Conservation (phyloP, 768 basidiomycete genomes). For the Suillus hirtellus region DNA sequence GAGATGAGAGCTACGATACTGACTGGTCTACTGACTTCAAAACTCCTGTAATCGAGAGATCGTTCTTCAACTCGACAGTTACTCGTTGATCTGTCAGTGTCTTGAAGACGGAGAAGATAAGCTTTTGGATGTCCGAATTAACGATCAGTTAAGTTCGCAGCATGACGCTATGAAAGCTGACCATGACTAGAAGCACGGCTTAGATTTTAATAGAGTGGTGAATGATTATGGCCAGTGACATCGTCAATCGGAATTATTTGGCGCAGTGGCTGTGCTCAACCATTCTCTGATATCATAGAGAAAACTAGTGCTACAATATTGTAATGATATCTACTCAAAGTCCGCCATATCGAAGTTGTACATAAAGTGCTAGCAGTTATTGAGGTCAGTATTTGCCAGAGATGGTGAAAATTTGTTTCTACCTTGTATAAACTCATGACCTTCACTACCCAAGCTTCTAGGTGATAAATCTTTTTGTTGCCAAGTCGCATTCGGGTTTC, state of each 20-base stretch:
- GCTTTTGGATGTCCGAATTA: constrained; percentile 42
- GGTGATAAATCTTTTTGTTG: constrained; percentile 91
- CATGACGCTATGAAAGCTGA: constrained; percentile 14
- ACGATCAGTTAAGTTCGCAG: constrained; percentile 14
- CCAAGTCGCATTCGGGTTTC: constrained; percentile 97
- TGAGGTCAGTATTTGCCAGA: constrained; percentile 6
- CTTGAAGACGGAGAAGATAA: constrained; percentile 98
- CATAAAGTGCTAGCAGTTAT: constrained; percentile 28
- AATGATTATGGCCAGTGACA: not conserved
- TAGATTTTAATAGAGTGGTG: not conserved
- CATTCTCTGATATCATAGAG: not conserved
- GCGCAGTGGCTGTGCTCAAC: constrained; percentile 4
- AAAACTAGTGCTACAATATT: constrained; percentile 4
- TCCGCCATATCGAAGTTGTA: constrained; percentile 36
- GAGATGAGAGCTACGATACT: constrained; percentile 29
- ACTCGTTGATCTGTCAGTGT: constrained; percentile 97
- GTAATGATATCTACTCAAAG: constrained; percentile 26
- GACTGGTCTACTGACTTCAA: constrained; percentile 99
- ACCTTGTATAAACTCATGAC: constrained; percentile 92
- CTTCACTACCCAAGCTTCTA: constrained; percentile 97
- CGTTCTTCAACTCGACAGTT: constrained; percentile 98
- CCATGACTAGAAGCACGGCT: constrained; percentile 22
- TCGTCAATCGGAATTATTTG: not conserved
- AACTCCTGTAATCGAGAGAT: constrained; percentile 92
- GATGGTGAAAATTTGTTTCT: constrained; percentile 10